A percentile compares a stretch with the other conserved stretches of the same genome.
Conservation (phyloP, 768 basidiomycete species). For the Pleurotus ostreatus region DNA sequence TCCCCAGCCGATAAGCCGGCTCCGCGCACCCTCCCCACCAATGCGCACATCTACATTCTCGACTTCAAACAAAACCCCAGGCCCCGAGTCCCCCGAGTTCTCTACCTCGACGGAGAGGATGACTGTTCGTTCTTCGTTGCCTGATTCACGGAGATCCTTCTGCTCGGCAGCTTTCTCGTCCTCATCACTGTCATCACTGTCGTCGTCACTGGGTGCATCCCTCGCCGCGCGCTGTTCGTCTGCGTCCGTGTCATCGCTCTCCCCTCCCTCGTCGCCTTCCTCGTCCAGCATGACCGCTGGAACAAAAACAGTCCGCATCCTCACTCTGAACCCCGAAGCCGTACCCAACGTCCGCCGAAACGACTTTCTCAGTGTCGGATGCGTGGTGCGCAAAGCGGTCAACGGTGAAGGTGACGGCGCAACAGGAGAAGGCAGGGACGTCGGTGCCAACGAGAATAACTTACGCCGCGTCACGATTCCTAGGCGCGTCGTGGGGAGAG, state of each 20-base stretch:
- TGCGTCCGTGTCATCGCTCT: conserved; percentile 72
- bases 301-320: conserved; percentile 93
- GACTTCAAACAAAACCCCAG: conserved; percentile 65
- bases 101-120: conserved; percentile 91
- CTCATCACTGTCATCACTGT: neutral
- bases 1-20: conserved; percentile 50
- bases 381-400: conserved; percentile 42
- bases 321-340: conserved; percentile 80
- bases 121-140: conserved; percentile 77
- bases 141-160: conserved; percentile 58
- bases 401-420: conserved; percentile 47
- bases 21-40: conserved; percentile 57
- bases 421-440: conserved; percentile 35
- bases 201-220: neutral
- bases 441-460: conserved; percentile 57
- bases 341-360: conserved; percentile 77
- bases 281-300: conserved; percentile 71
- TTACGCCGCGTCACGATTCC: conserved; percentile 65
- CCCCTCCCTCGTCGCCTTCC: conserved; percentile 44
- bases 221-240: conserved; percentile 20
- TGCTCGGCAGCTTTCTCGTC: conserved; percentile 1
- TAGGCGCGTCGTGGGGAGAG: conserved; percentile 67
- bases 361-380: conserved; percentile 78
- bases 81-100: conserved; percentile 65
- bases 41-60: conserved; percentile 74